Conservation (phyloP, 192 early-diverging fungal genomes). For the Coemansia sp. region DNA sequence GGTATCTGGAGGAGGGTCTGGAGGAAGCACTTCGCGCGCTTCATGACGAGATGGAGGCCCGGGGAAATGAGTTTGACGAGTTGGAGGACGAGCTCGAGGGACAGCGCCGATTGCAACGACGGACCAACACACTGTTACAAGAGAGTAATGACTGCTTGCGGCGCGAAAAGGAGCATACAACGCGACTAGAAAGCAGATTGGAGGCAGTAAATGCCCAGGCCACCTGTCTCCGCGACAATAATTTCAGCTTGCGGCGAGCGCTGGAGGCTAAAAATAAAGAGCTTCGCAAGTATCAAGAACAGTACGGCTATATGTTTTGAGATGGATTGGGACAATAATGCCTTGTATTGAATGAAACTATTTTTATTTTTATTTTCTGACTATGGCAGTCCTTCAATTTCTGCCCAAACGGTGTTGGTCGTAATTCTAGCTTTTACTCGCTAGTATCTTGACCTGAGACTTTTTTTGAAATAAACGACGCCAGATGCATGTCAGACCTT, state of each 20-base stretch:
- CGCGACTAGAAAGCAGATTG: background rate
- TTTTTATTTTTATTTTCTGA: no score
- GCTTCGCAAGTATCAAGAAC: background rate
- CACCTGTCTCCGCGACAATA: background rate
- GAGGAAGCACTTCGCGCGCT: background rate
- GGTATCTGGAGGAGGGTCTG: background rate
- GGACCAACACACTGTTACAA: background rate
- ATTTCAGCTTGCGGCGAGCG: background rate
- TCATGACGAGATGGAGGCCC: background rate
- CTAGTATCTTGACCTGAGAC: no score
- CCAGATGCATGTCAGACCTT: no score
- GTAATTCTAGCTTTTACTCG: no score
- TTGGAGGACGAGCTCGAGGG: background rate
- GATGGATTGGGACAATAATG: no score
- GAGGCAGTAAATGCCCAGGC: background rate
- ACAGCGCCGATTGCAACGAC: background rate
- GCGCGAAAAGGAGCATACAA: background rate
- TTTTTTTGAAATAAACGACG: no score
- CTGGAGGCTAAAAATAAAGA: background rate
- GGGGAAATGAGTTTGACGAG: background rate
- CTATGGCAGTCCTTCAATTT: no score
- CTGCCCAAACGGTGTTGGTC: no score
- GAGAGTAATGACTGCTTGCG: background rate
- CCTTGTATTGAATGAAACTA: no score
- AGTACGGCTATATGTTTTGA: background rate